Conservation (phyloP, 345 rosid genomes). For the Brassica napus region Da-Ae NC_063444.1:44713501-44714000, state of each 20-base stretch:
- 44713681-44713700: conserved; percentile 81
- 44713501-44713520: conserved; percentile 70
- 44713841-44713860: conserved; percentile 36
- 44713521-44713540: conserved; percentile 81
- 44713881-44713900: conserved; percentile 78
- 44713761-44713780: conserved; percentile 29
- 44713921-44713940: conserved; percentile 84
- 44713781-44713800: conserved; percentile 40
- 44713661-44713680: conserved; percentile 64
- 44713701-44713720: conserved; percentile 66
- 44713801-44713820: conserved; percentile 70
- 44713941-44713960: conserved; percentile 50
- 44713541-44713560: conserved; percentile 70
- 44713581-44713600: conserved; percentile 75
- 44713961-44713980: conserved; percentile 46
- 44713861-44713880: conserved; percentile 59
- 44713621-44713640: conserved; percentile 67
- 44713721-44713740: conserved; percentile 55
- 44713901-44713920: conserved; percentile 85
- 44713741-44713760: conserved; percentile 42
- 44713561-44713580: conserved; percentile 86
- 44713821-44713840: conserved; percentile 46
- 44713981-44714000: conserved; percentile 62
- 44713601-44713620: conserved; percentile 86
- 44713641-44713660: conserved; percentile 74